Conservation (phyloP, 1,139 yeast species). For the Suhomyces bribrorum region DNA sequence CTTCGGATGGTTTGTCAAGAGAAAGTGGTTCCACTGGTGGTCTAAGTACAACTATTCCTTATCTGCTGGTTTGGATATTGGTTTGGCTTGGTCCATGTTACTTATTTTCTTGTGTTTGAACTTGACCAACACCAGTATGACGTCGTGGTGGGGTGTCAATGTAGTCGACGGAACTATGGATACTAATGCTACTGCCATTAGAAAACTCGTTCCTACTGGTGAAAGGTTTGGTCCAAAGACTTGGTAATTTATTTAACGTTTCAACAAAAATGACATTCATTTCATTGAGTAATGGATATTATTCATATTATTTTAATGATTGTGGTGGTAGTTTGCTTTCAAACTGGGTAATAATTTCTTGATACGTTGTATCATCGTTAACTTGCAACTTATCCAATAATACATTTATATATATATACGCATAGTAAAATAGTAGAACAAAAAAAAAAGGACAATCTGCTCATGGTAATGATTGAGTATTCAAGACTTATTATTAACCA, state of each 20-base stretch:
- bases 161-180: slow-evolving; percentile 32
- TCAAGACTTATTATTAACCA: no score
- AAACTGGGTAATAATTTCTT: background rate
- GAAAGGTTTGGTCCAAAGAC: slow-evolving; percentile 24
- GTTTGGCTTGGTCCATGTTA: slow-evolving; percentile 53
- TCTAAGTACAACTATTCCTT: slow-evolving; percentile 60
- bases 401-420: background rate
- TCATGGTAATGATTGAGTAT: no score
- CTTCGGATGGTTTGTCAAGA: slow-evolving; percentile 38
- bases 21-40: slow-evolving; percentile 60
- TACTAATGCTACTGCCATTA: slow-evolving; percentile 14
- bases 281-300: background rate
- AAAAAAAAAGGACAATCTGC: no score
- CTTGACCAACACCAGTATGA: slow-evolving; percentile 33
- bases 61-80: slow-evolving; percentile 59
- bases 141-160: slow-evolving; percentile 62
- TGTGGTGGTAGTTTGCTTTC: background rate
- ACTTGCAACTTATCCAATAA: background rate
- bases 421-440: no score
- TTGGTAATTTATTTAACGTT: no score
- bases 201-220: slow-evolving; percentile 16
- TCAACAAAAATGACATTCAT: no score
- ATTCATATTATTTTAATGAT: background rate
- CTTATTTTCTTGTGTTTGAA: slow-evolving; percentile 46
- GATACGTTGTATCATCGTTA: background rate